These are phyloP conservation scores for Glycine latifolia DNA, from an alignment of 306 rosid genomes.

Conservation along the genomic window DNA sequence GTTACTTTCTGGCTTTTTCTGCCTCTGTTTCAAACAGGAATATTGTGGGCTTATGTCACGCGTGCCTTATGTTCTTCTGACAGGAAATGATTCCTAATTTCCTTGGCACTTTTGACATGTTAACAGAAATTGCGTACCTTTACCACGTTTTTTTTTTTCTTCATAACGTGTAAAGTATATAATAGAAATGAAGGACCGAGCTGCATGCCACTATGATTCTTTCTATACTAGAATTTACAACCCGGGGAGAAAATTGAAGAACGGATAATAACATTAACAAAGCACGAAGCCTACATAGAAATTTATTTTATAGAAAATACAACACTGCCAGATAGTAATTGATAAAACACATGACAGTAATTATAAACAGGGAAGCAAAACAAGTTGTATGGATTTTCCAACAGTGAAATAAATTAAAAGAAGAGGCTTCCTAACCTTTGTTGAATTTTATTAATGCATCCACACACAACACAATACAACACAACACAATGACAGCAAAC, in stretches of 20 bases:
- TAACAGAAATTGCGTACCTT: not conserved
- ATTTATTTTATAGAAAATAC: not conserved
- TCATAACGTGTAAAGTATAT: too few species aligned
- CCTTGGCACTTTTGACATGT: not conserved
- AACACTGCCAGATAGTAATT: not conserved
- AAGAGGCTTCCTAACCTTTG: not conserved
- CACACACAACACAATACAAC: not conserved
- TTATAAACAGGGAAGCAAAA: not conserved
- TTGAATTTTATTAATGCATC: not conserved
- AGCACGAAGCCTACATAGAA: not conserved
- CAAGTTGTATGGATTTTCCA: not conserved
- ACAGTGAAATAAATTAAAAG: not conserved
- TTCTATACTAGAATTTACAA: too few species aligned
- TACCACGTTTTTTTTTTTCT: not conserved
- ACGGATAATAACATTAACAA: not conserved
- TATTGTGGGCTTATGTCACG: too few species aligned
- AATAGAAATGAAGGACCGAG: not conserved
- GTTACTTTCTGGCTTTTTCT: conserved; percentile 8
- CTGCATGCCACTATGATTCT: not conserved
- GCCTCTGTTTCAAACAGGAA: not conserved
- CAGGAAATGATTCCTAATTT: not conserved
- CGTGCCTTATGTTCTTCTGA: too few species aligned
- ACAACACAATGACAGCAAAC: not conserved
- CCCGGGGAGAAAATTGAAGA: not conserved
- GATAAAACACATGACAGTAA: conserved; percentile 6